Evolutionary conservation across 1,284 basidiomycete genomes (phyloP).

Genomic region (Stereum hirsutum): DNA sequence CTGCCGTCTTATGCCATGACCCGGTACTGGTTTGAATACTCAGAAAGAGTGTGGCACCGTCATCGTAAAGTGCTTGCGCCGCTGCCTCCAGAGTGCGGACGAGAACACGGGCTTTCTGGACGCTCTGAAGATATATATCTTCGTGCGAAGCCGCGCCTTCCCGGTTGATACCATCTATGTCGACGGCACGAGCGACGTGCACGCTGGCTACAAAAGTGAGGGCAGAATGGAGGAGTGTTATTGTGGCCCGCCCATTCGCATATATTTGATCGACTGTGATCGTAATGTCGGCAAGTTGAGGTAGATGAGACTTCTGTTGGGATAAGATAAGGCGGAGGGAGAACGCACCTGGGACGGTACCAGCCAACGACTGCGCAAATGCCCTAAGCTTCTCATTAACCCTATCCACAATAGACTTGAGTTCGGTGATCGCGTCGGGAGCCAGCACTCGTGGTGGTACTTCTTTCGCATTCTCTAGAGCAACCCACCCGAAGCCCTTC

Average conservation of each 20-base stretch:
- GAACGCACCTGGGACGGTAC: constrained; percentile 5
- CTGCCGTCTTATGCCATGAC: constrained; percentile 14
- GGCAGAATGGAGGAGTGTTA: constrained; percentile 46
- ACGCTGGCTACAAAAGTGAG: constrained; percentile 54
- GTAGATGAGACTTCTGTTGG: neutral
- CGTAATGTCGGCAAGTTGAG: neutral
- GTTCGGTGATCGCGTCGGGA: constrained; percentile 42
- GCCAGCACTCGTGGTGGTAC: constrained; percentile 40
- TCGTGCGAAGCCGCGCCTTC: constrained; percentile 31
- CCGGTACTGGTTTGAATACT: constrained; percentile 38
- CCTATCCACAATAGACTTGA: constrained; percentile 34
- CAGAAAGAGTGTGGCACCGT: constrained; percentile 47
- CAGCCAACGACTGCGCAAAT: constrained; percentile 8
- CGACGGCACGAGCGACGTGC: constrained; percentile 68
- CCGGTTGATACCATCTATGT: constrained; percentile 62
- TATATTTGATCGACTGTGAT: constrained; percentile 11
- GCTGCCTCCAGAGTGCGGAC: constrained; percentile 59
- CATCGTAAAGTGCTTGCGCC: constrained; percentile 66
- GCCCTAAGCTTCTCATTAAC: constrained; percentile 37
- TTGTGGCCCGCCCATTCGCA: constrained; percentile 31
- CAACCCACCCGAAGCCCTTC: constrained; percentile 76
- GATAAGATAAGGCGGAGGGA: constrained; percentile 5
- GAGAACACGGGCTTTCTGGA: constrained; percentile 55
- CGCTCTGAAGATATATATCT: constrained; percentile 48
- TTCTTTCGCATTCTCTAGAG: constrained; percentile 36